Conservation (phyloP, 805 yeast species). For the Barnettozyma pratensis region DNA sequence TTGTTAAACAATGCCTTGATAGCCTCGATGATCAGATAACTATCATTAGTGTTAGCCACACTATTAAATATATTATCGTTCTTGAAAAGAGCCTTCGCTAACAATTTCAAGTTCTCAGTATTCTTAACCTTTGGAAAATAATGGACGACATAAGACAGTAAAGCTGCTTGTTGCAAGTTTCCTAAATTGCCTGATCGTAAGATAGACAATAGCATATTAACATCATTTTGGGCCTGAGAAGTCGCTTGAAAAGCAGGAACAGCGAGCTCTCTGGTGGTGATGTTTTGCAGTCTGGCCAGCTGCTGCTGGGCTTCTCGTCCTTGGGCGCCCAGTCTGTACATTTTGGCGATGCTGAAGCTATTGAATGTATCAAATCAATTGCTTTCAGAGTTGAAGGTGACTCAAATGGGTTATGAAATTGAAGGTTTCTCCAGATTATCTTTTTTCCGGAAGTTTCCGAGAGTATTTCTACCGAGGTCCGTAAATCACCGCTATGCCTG, state of each 20-base stretch:
- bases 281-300: constrained; percentile 24
- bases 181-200: constrained; percentile 6
- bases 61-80: constrained; percentile 29
- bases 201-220: constrained; percentile 22
- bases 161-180: constrained; percentile 4
- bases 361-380: neutral
- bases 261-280: constrained; percentile 30
- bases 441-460: neutral
- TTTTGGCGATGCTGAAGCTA: neutral
- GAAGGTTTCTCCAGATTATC: neutral
- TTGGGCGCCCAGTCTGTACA: constrained; percentile 26
- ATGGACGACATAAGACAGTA: constrained; percentile 37
- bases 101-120: constrained; percentile 35
- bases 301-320: constrained; percentile 21
- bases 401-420: too few relatives aligned
- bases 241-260: constrained; percentile 26
- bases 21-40: constrained; percentile 41
- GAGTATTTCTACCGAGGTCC: neutral
- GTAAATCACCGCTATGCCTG: too few relatives aligned
- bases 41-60: constrained; percentile 15
- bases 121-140: constrained; percentile 41
- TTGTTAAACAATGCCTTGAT: constrained; percentile 40
- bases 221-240: constrained; percentile 26
- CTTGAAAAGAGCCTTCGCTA: constrained; percentile 36
- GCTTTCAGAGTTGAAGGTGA: too few relatives aligned